Evolutionary conservation across 2,329 filamentous ascomycete species (phyloP), one percentile per base, ranked within the genome.

Genomic region (Colletotrichum liaoningense): DNA sequence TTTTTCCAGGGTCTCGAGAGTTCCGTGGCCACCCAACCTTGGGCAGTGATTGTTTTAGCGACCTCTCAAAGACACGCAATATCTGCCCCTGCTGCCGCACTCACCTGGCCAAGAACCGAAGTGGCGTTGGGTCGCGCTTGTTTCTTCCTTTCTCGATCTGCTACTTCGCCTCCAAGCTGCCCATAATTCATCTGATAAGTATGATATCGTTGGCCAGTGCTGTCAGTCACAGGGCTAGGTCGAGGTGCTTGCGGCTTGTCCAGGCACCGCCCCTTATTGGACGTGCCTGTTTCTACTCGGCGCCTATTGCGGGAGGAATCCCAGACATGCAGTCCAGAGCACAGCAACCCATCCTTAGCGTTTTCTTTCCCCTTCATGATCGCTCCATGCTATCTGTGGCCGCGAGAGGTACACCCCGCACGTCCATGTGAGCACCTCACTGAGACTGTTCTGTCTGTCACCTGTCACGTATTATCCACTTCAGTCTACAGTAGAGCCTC

Each of bases 181-280:
- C 58, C 16, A 35, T 38, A 24, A 42, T 54, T 72, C 55, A n/a
- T 69, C 54, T 54, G 57, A 62, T 49, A 38, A 63, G 54, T 35
- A 58, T 49, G 22, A 35, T 52, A 33, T 49, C 42, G 64, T 69
- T 69, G 66, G 66, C 24, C 59, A 60, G 33, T 35, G 7, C 42
- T 9, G 14, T 33, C 69, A 46, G 52, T 64, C 59, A 63, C 59
- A 64, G 52, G 54, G 28, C 24, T 54, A 33, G 58, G 26, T 58
- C 58, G 22, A 69, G 38, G 49, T 58, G 54, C 42, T 69, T 66
- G 70, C 24, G 57, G 58, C 42, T 64, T 66, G 70, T 24, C 26
- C 59, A 69, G 59, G 28, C 55, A 64, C 59, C 33, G 16, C 54
- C 57, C 59, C 60, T 69, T 24, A 69, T 72, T 69, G 70, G 70